These are phyloP conservation scores for Vicia faba DNA, from an alignment of 306 rosid genomes.

Conservation along the genomic window DNA sequence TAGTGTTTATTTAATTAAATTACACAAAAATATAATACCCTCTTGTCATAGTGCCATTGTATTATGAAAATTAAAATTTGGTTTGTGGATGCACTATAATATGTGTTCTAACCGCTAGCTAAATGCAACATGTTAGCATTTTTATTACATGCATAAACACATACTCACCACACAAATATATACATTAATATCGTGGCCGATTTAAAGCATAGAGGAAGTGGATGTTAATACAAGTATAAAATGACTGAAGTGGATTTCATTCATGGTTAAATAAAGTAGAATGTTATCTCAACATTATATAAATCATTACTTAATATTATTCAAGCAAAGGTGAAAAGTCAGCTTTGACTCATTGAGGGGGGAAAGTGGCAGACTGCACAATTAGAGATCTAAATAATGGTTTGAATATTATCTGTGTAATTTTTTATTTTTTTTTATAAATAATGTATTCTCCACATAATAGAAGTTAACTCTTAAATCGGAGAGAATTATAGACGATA, in stretches of 20 bases:
- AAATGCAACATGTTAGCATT: background rate
- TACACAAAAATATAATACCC: background rate
- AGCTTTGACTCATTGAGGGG: too few species aligned
- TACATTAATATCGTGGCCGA: background rate
- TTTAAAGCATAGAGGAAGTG: background rate
- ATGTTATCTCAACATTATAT: background rate
- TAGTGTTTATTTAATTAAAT: background rate
- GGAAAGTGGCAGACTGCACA: too few species aligned
- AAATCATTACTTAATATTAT: too few species aligned
- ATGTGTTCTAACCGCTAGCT: background rate
- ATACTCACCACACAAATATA: background rate
- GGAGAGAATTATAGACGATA: too few species aligned
- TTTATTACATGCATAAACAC: background rate
- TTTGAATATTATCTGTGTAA: too few species aligned
- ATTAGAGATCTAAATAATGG: too few species aligned
- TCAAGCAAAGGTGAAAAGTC: too few species aligned
- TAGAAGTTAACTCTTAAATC: too few species aligned
- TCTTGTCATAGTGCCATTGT: background rate
- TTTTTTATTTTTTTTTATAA: too few species aligned
- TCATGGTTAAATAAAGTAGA: background rate
- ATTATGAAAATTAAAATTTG: background rate
- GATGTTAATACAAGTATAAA: background rate
- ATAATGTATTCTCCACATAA: too few species aligned
- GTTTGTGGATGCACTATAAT: background rate
- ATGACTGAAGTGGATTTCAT: background rate